Base-by-base conservation (phyloP, 768 basidiomycete species). In the Tulasnella calospora region DNA sequence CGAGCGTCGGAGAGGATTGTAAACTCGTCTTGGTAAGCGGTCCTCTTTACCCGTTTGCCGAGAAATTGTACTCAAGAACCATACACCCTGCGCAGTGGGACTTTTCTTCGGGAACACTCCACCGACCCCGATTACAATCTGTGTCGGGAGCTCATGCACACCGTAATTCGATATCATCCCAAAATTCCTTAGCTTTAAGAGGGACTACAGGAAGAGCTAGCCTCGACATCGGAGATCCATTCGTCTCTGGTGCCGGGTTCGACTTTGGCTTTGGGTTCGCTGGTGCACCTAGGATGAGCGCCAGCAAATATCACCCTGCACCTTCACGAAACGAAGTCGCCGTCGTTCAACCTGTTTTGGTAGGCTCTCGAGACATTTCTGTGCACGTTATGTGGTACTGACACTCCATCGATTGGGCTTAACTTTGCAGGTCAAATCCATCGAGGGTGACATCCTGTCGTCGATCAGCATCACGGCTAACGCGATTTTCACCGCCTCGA, bases 1-100 rank as follows among this genome's bases (percentile, higher is more conserved):
- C 93, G 2, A 96, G 94, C 82, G 95, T 98, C 2, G 98, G 96
- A 23, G 97, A 99, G 83, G 98, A 99, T 82, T 98, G 96, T 83
- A 96, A 96, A 83, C 82, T 99, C 6, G 93, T 98, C 67, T 83
- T 99, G 81, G 96, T 96, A 83, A 76, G 89, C 83, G 35, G 47
- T n/a, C 41, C 46, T 57, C 78, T n/a, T 77, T 79, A 44, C 74
- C 72, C 72, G 21, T 75, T 80, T 1, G 79, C 79, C 15, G 71
- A 81, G 17, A 70, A 80, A 0, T 30, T 79, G 77, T 80, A 80
- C 81, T 27, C 61, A 33, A 2, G 13, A 30, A 4, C 33, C 61
- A 67, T 4, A 67, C 61, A 17, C n/a, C 7, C 27, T 12, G 6
- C 33, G 6, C 80, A 95, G 94, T 98, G 96, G 96, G 96, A 96